phyloP scores from a whole-genome alignment of 164 flowering plant genomes.

The Akebia trifoliata region DNA sequence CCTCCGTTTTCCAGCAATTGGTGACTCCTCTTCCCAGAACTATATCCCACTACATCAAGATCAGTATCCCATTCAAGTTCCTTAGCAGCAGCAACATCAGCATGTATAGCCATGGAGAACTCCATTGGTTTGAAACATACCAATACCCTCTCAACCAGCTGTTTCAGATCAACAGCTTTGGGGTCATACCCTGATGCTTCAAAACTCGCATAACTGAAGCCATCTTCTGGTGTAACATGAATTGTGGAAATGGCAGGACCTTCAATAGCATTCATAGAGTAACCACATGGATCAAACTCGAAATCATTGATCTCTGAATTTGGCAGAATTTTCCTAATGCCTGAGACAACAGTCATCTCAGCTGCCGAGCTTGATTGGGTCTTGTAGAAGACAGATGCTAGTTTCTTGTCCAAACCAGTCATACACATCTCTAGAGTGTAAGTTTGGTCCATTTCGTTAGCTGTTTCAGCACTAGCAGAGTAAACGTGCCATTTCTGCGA shows the following conservation, averaged over 20 bases:
- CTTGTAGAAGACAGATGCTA: constrained; percentile 71
- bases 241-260: constrained; percentile 67
- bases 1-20: constrained; percentile 44
- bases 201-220: constrained; percentile 87
- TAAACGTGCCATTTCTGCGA: constrained; percentile 75
- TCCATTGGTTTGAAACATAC: constrained; percentile 60
- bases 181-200: constrained; percentile 66
- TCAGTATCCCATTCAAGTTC: constrained; percentile 12
- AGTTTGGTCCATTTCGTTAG: constrained; percentile 9
- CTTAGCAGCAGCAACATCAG: constrained; percentile 15
- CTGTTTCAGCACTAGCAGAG: constrained; percentile 42
- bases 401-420: constrained; percentile 64
- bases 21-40: constrained; percentile 19
- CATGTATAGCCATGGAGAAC: constrained; percentile 64
- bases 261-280: constrained; percentile 79
- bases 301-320: constrained; percentile 66
- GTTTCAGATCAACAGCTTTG: constrained; percentile 26
- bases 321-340: constrained; percentile 71
- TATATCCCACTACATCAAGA: constrained; percentile 40
- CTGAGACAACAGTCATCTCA: constrained; percentile 60
- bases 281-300: constrained; percentile 88
- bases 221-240: constrained; percentile 93
- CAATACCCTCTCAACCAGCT: constrained; percentile 60
- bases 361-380: constrained; percentile 45
- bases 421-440: constrained; percentile 83